Evolutionary conservation across 1,284 basidiomycete species (phyloP).

Genomic region (Boletellus deceptivus): DNA sequence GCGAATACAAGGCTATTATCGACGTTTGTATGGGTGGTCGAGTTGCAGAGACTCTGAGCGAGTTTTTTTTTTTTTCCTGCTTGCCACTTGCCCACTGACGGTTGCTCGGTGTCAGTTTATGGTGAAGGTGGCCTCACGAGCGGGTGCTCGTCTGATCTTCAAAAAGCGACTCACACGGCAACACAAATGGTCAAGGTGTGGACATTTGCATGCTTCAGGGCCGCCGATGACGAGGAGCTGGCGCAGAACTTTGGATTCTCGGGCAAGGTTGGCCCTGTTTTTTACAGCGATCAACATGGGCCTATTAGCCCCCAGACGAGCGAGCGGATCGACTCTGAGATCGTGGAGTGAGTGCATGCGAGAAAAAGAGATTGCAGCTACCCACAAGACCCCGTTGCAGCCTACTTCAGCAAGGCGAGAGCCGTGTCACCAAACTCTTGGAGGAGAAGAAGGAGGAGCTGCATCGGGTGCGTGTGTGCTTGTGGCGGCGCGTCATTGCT

Average conservation of each 20-base stretch:
- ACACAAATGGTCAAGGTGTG: constrained; percentile 86
- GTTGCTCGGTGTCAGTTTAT: constrained; percentile 57
- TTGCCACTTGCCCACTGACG: background rate
- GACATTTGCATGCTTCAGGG: background rate
- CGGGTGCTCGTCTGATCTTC: constrained; percentile 87
- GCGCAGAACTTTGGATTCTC: constrained; percentile 81
- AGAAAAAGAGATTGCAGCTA: fast-evolving
- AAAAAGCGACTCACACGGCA: constrained; percentile 76
- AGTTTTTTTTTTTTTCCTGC: constrained; percentile 2
- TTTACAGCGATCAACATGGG: constrained; percentile 69
- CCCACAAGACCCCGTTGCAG: constrained; percentile 36
- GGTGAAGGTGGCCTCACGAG: constrained; percentile 86
- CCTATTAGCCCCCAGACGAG: constrained; percentile 70
- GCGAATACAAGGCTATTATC: constrained; percentile 75
- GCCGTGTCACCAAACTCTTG: constrained; percentile 67
- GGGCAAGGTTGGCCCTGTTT: constrained; percentile 78
- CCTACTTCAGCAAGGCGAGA: constrained; percentile 73
- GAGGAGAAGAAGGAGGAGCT: constrained; percentile 75
- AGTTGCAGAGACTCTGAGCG: constrained; percentile 88
- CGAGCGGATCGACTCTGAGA: constrained; percentile 83
- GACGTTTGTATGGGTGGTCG: constrained; percentile 93
- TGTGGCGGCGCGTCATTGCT: background rate
- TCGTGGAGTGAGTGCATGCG: constrained; percentile 58
- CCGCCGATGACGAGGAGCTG: background rate
- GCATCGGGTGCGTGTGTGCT: constrained; percentile 58